Conservation (phyloP, 257 asterid species). For the Sherardia arvensis region DNA sequence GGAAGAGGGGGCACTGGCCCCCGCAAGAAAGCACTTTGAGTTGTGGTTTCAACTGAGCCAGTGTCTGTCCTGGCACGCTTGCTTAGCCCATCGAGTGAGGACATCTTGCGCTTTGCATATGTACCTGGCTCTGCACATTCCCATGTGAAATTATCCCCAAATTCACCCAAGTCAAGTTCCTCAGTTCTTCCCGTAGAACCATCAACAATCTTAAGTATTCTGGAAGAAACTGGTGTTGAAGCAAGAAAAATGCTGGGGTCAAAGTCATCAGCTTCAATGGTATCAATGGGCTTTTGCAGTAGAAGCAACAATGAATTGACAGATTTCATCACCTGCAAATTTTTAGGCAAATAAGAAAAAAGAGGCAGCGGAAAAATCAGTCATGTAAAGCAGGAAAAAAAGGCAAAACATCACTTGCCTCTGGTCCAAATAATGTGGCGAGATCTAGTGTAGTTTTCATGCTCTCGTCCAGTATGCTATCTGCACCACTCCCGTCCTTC, state of each 20-base stretch:
- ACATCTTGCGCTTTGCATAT: constrained; percentile 52
- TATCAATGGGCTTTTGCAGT: constrained; percentile 43
- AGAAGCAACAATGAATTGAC: constrained; percentile 39
- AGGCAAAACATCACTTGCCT: constrained; percentile 24
- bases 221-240: constrained; percentile 38
- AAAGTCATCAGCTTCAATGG: constrained; percentile 38
- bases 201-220: constrained; percentile 41
- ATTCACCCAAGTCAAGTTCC: constrained; percentile 39
- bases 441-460: constrained; percentile 54
- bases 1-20: constrained; percentile 49
- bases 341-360: not conserved
- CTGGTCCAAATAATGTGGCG: constrained; percentile 31
- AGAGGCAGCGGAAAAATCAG: not conserved
- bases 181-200: constrained; percentile 42
- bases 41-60: constrained; percentile 37
- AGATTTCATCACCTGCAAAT: constrained; percentile 53
- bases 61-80: constrained; percentile 67
- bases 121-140: constrained; percentile 75
- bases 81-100: constrained; percentile 60
- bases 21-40: constrained; percentile 60
- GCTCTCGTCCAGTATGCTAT: constrained; percentile 41
- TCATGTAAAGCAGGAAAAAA: constrained; percentile 11
- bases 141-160: constrained; percentile 66
- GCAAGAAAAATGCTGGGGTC: constrained; percentile 22
- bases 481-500: constrained; percentile 23